Evolutionary conservation across 1,284 basidiomycete species (phyloP).

Genomic region (Ustilago trichophora): DNA sequence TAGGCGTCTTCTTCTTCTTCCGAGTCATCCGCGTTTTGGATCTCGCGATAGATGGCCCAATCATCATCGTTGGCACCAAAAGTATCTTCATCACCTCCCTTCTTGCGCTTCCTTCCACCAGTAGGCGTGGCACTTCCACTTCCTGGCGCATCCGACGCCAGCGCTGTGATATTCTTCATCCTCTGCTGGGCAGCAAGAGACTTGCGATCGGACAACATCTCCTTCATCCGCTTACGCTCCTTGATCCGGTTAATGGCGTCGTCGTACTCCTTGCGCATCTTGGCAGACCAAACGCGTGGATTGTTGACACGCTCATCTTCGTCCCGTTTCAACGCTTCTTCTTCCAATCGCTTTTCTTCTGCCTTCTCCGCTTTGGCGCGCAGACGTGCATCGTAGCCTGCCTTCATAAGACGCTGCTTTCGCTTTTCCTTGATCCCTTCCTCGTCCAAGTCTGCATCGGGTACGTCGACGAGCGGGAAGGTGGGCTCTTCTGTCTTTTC

Average conservation of each 20-base stretch:
- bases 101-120: slow-evolving; percentile 46
- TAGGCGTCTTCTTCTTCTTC: slow-evolving; percentile 96
- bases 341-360: slow-evolving; percentile 73
- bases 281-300: slow-evolving; percentile 53
- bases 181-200: slow-evolving; percentile 92
- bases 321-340: slow-evolving; percentile 79
- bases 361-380: slow-evolving; percentile 84
- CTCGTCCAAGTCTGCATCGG: slow-evolving; percentile 92
- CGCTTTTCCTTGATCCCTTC: slow-evolving; percentile 94
- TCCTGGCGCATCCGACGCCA: slow-evolving; percentile 75
- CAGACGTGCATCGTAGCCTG: slow-evolving; percentile 89
- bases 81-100: slow-evolving; percentile 78
- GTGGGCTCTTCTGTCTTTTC: slow-evolving; percentile 76
- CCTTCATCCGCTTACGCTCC: slow-evolving; percentile 81
- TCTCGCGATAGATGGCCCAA: slow-evolving; percentile 97
- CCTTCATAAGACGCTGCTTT: slow-evolving; percentile 90
- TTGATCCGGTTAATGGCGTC: slow-evolving; percentile 83
- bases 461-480: slow-evolving; percentile 88
- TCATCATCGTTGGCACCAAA: slow-evolving; percentile 96
- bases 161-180: slow-evolving; percentile 94
- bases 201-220: slow-evolving; percentile 88
- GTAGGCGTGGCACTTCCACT: slow-evolving; percentile 39
- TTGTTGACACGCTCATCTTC: slow-evolving; percentile 75
- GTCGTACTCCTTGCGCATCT: slow-evolving; percentile 57
- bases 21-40: slow-evolving; percentile 85